Base-by-base conservation (phyloP, 2,329 filamentous ascomycete genomes). In the Elsinoe ampelina region DNA sequence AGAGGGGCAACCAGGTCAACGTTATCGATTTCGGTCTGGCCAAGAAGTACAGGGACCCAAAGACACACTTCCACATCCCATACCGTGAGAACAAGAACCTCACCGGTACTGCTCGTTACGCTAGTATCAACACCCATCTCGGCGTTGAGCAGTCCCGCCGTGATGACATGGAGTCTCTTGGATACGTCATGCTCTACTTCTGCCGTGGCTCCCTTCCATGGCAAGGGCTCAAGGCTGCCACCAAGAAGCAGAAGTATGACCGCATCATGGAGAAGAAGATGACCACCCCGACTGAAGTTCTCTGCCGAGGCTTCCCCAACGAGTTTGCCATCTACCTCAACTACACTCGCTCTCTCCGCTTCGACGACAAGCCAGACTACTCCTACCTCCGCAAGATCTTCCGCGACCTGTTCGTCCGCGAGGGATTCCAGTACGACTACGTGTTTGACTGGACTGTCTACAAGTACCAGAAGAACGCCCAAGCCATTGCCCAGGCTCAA, bases 221-320 rank as follows among this genome's bases (percentile, higher is more conserved):
- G 93, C 93, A 98, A 79, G 93, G 93, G 58, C 81, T 96, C 57
- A 96, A 96, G 83, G 92, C 92, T 77, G 92, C 92, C 66, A 96
- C 91, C 64, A 96, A 96, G 85, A 96, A 96, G 85, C 92, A 97
- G 79, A 98, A 98, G 80, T 97, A 98, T 72, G 93, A 98, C 77
- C 85, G 92, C 63, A 98, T 98, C 77, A 97, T 97, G 92, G 93
- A 98, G 82, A 98, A 98, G 86, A 98, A 98, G 89, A 97, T 97
- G 93, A 98, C 93, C 12, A 98, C 93, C 2, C 91, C 93, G 7
- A 97, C 92, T 66, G 92, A 98, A 76, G 91, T 96, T 50, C 88
- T 98, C 51, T 98, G 93, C 85, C 90, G 92, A 73, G 93, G 93
- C 64, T 97, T 98, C 80, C 93, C 93, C 67, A 96, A 97, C 74